Base-by-base conservation (phyloP, 164 flowering plant genomes). In the Pachysandra terminalis region DNA sequence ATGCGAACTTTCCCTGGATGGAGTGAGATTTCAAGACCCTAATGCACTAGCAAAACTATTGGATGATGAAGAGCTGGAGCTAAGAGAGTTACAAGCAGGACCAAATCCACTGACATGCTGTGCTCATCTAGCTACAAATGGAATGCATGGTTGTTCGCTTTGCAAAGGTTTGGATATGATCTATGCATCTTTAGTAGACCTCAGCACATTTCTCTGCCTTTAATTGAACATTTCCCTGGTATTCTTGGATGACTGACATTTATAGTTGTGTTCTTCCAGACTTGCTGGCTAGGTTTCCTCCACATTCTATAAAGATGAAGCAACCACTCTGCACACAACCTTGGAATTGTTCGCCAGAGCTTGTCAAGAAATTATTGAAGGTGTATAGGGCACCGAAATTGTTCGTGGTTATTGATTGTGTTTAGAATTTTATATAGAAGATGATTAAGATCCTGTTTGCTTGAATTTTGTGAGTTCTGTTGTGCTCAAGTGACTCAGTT, bases 51-150 rank as follows among this genome's bases (percentile, higher is more conserved):
- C 72, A 25, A 61, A 62, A 68, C 81, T 84, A 67, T 73, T 78
- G 68, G 99, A 96, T 80, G 99, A 96, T 73, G 99, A 96, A 75
- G 98, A 96, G 70, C 78, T 96, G 60, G 99, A 96, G 82, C 76
- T 90, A 59, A 77, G 83, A 77, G 96, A 96, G 75, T 68, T 83
- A 70, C 90, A 84, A 71, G 87, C 83, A 45, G 87, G 91, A 69
- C 80, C 87, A 26, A 84, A 83, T 78, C 85, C 88, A 22, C 64
- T 80, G 23, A 77, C 84, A 25, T 90, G 96, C 75, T 80, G 87
- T 49, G 85, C 84, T 65, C 94, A 90, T 80, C 80, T 84, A 60
- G 59, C 86, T 52, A 65, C 80, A 22, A 79, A 71, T 76, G 79
- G 81, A 51, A 52, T 67, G 32, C 82, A 79, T 73, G 80, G 89